These are phyloP conservation scores for Dissophora globulifera DNA, from an alignment of 192 early-diverging fungal genomes.

Conservation along the genomic window DNA sequence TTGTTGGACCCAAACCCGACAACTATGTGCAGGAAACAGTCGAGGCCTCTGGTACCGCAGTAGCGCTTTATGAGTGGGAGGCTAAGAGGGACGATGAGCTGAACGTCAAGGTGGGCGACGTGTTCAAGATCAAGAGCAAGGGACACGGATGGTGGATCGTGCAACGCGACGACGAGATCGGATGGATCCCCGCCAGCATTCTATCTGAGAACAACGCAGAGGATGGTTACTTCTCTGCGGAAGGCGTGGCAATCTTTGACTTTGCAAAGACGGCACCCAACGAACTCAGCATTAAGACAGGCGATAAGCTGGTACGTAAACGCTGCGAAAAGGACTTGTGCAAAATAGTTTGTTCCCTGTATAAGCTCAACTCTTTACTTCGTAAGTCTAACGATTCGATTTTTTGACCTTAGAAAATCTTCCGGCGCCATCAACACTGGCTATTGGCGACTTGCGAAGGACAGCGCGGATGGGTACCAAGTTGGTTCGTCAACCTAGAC, in stretches of 20 bases:
- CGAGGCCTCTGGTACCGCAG: slow-evolving; percentile 57
- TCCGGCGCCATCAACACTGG: slow-evolving; percentile 52
- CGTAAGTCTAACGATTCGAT: background rate
- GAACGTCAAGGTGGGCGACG: slow-evolving; percentile 69
- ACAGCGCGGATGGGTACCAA: slow-evolving; percentile 66
- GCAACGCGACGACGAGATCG: slow-evolving; percentile 61
- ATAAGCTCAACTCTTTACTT: too few species aligned
- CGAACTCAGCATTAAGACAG: slow-evolving; percentile 64
- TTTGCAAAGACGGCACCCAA: slow-evolving; percentile 59
- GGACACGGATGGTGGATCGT: slow-evolving; percentile 71
- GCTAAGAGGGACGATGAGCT: slow-evolving; percentile 69
- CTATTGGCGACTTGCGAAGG: slow-evolving; percentile 49
- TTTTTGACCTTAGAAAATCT: slow-evolving; percentile 57
- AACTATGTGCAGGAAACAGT: slow-evolving; percentile 48
- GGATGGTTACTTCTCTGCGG: slow-evolving; percentile 56
- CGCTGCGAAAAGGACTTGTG: too few species aligned
- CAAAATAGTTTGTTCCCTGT: too few species aligned
- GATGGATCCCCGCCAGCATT: slow-evolving; percentile 70
- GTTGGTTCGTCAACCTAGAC: slow-evolving; percentile 64
- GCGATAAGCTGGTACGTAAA: slow-evolving; percentile 57
- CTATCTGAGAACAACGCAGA: slow-evolving; percentile 60
- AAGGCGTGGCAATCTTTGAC: slow-evolving; percentile 64
- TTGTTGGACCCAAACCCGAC: slow-evolving; percentile 24
- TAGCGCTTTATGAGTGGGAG: slow-evolving; percentile 71
- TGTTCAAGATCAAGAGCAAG: slow-evolving; percentile 65